Percentiles rank a stretch among this genome's conserved stretches.
Evolutionary conservation across 2,329 filamentous ascomycete genomes (phyloP).

Genomic region (Alternaria gansuensis): DNA sequence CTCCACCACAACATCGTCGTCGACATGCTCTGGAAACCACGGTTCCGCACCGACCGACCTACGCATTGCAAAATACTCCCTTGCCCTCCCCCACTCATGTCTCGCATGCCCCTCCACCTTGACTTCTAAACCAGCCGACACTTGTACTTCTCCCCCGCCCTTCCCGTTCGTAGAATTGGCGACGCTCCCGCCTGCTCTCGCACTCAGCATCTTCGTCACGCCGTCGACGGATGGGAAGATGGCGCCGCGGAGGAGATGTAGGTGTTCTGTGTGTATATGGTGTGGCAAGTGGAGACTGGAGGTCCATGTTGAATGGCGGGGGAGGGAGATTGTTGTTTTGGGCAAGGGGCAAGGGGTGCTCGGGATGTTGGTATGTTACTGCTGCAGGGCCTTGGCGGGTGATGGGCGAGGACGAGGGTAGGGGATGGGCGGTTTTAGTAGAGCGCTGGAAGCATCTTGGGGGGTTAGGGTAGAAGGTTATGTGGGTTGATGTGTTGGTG

Average conservation of each 20-base stretch:
- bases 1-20: slow-evolving; percentile 54
- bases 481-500: not conserved
- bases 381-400: slow-evolving; percentile 26
- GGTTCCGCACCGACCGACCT: not conserved
- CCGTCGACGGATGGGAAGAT: slow-evolving; percentile 40
- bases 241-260: slow-evolving; percentile 55
- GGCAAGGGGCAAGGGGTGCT: slow-evolving; percentile 22
- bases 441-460: not conserved
- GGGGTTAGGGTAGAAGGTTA: not conserved
- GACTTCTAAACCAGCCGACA: slow-evolving; percentile 37
- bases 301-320: slow-evolving; percentile 57
- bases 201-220: slow-evolving; percentile 17
- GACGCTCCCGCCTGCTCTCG: slow-evolving; percentile 20
- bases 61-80: slow-evolving; percentile 10
- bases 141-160: too few relatives aligned
- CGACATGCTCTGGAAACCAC: slow-evolving; percentile 18
- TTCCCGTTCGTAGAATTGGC: not conserved
- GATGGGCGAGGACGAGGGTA: slow-evolving; percentile 22
- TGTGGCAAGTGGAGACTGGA: slow-evolving; percentile 61
- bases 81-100: slow-evolving; percentile 60
- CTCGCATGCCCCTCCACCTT: slow-evolving; percentile 50
- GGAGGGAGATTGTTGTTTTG: slow-evolving; percentile 57
- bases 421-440: slow-evolving; percentile 11
- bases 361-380: slow-evolving; percentile 53
- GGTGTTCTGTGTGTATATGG: slow-evolving; percentile 58